Evolutionary conservation across 2,329 filamentous ascomycete genomes (phyloP).

Genomic region (Xenosphaeropsis pyriputrescens): DNA sequence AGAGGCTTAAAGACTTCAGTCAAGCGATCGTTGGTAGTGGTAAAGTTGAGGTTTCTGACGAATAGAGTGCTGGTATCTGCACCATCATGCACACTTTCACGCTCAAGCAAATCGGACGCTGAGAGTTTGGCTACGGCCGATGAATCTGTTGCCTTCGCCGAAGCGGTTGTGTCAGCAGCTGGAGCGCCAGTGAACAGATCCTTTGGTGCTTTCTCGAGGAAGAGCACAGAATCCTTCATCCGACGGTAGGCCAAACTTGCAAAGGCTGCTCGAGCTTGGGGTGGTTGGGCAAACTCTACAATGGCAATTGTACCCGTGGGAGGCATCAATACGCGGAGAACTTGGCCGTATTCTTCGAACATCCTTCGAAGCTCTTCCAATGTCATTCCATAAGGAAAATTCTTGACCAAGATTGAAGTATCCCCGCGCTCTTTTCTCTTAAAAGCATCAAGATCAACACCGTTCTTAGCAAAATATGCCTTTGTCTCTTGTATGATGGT

Average conservation of each 20-base stretch:
- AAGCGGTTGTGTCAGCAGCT: slow-evolving; percentile 6
- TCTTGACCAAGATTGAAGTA: slow-evolving; percentile 81
- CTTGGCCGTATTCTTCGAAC: slow-evolving; percentile 74
- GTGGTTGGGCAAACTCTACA: slow-evolving; percentile 68
- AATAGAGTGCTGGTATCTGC: slow-evolving; percentile 70
- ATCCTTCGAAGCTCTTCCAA: slow-evolving; percentile 64
- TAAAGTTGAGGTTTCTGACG: slow-evolving; percentile 87
- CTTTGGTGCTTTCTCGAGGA: slow-evolving; percentile 85
- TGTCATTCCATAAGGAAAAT: slow-evolving; percentile 75
- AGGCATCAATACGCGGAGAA: slow-evolving; percentile 78
- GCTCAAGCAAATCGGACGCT: slow-evolving; percentile 52
- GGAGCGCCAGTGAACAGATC: slow-evolving; percentile 45
- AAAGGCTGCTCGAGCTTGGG: slow-evolving; percentile 74
- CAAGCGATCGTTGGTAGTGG: slow-evolving; percentile 65
- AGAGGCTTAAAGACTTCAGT: slow-evolving; percentile 66
- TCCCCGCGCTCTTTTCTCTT: slow-evolving; percentile 75
- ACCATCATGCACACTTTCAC: slow-evolving; percentile 32
- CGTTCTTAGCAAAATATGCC: slow-evolving; percentile 73
- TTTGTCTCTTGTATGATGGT: slow-evolving; percentile 95
- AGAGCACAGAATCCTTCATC: slow-evolving; percentile 80
- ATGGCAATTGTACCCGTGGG: slow-evolving; percentile 89
- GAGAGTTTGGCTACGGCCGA: slow-evolving; percentile 37
- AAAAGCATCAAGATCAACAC: slow-evolving; percentile 85
- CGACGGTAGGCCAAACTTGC: slow-evolving; percentile 75
- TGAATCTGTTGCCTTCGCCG: slow-evolving; percentile 21